Evolutionary conservation across 1,284 basidiomycete genomes (phyloP), one percentile per base, ranked within the genome.

Genomic region (Rhodotorula glutinis): DNA sequence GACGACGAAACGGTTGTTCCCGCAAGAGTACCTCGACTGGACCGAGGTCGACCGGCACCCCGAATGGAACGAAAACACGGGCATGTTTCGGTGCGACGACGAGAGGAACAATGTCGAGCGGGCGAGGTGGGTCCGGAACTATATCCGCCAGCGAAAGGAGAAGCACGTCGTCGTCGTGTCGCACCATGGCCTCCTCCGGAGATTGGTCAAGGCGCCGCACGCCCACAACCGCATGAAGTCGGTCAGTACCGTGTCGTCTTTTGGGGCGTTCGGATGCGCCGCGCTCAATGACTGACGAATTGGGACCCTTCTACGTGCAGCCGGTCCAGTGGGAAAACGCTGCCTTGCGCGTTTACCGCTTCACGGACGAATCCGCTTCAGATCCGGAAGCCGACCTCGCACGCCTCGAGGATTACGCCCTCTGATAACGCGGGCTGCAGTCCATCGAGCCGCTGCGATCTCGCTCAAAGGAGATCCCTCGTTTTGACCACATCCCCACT

Each of bases 1-100:
- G 1, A 58, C 54, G 30, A 70, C 69, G 16, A 60, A 62, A 46
- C 30, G 38, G 11, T 54, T 38, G 27, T 66, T 66, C 54, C 62
- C 57, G 21, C 33, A 63, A 23, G 47, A 49, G 23, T 73, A 62
- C 55, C 62, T 70, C 53, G 66, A 73, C 56, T 73, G 71, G 66
- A 51, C 53, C 16, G 43, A 46, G 25, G 60, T 62, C 57, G 62
- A 66, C 33, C 46, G 27, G 25, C 30, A 53, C 43, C 63, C 60
- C 5, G 71, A 62, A 16, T 73, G 71, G 71, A 73, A 73, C 58
- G n/a, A 51, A 53, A 73, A 73, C 60, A 7, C 27, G 25, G 71
- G 69, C 29, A 40, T 56, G 53, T 73, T 66, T 51, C 11, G 16
- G 25, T 51, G 59, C 40, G 63, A 69, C 33, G 63, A 58, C 17